Conservation (phyloP, 1,139 yeast species). For the Meyerozyma sp. region DNA sequence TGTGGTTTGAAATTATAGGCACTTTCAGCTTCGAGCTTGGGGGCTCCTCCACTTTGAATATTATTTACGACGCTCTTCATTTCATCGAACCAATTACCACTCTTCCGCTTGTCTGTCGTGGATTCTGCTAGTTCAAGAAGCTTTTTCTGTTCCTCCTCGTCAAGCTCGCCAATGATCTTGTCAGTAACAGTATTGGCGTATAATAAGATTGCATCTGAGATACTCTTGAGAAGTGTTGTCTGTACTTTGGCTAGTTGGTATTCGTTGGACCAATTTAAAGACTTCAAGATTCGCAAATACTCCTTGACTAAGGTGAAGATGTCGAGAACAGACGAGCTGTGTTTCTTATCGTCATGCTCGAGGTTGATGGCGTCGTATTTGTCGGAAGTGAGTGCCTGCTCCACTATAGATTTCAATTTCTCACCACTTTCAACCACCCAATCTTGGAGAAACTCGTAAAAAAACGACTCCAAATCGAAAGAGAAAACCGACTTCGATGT, state of each 20-base stretch:
- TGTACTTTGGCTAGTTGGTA: constrained; percentile 56
- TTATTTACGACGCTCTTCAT: constrained; percentile 46
- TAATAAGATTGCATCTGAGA: constrained; percentile 54
- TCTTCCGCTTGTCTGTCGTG: constrained; percentile 17
- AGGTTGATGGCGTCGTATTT: constrained; percentile 49
- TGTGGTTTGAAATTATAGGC: constrained; percentile 58
- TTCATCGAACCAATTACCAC: constrained; percentile 38
- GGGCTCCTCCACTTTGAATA: constrained; percentile 22
- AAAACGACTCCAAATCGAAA: constrained; percentile 54
- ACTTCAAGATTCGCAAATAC: constrained; percentile 48
- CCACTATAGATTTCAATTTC: constrained; percentile 45
- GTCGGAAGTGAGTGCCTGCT: constrained; percentile 53
- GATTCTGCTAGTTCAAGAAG: constrained; percentile 23
- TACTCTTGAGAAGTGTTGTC: constrained; percentile 53
- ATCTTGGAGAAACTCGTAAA: constrained; percentile 51
- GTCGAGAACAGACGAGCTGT: constrained; percentile 58
- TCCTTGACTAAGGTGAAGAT: constrained; percentile 61
- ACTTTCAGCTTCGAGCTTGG: constrained; percentile 38
- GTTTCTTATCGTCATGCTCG: constrained; percentile 30
- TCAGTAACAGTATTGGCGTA: constrained; percentile 48
- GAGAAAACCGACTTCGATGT: constrained; percentile 31
- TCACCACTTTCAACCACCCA: constrained; percentile 54
- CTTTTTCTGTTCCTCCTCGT: constrained; percentile 30
- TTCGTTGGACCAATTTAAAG: constrained; percentile 57
- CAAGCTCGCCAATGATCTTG: constrained; percentile 46